Evolutionary conservation across 176 grass and related monocot genomes (phyloP).

Genomic region (Saccharum officinarum): DNA sequence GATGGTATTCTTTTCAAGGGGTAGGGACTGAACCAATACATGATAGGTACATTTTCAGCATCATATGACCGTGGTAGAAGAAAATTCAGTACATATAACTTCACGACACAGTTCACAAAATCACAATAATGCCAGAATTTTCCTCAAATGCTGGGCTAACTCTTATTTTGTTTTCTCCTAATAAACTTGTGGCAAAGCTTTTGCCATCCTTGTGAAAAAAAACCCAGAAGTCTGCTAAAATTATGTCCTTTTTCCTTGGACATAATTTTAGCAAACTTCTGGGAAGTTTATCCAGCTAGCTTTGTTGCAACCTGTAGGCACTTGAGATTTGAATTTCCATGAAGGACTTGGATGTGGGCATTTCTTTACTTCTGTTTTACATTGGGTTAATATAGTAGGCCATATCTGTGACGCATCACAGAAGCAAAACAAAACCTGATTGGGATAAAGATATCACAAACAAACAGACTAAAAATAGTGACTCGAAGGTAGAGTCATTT

Average conservation of each 20-base stretch:
- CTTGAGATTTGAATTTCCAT: neutral
- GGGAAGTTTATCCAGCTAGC: neutral
- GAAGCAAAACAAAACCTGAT: no score
- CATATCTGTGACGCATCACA: no score
- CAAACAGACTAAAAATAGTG: no score
- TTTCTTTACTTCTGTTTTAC: no score
- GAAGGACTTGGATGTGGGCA: no score
- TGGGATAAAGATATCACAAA: no score
- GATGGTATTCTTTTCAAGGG: neutral
- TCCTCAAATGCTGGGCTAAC: neutral
- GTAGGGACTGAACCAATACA: neutral
- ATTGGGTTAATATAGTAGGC: no score
- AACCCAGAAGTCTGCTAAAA: neutral
- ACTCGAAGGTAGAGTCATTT: no score
- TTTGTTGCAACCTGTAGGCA: neutral
- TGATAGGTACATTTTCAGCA: neutral
- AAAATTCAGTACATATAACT: neutral
- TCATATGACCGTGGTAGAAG: neutral
- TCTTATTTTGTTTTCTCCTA: no score
- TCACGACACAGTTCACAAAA: neutral
- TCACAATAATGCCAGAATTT: neutral
- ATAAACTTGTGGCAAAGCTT: no score
- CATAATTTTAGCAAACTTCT: no score
- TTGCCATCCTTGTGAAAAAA: no score
- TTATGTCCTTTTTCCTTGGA: neutral